These are phyloP conservation scores for Thalassiosira oceanica DNA, from an alignment of 352 stramenopile genomes.

Conservation along the genomic window DNA sequence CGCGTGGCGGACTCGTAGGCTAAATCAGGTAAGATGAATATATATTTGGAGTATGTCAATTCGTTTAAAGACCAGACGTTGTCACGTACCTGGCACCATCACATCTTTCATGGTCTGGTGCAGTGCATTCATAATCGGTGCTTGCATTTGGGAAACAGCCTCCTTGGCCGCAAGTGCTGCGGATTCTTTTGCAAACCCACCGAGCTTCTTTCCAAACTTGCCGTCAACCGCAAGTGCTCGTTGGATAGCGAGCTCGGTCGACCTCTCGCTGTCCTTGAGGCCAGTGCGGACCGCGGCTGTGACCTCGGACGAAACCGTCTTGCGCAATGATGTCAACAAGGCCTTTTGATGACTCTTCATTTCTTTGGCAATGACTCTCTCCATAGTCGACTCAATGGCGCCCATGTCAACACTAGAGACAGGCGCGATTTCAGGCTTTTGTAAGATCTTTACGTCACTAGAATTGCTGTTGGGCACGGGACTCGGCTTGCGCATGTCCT, in stretches of 20 bases:
- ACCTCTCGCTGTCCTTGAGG: constrained; percentile 16
- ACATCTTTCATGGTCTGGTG: constrained; percentile 62
- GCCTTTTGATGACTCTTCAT: no score
- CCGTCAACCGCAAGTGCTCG: constrained; percentile 12
- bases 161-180: constrained; percentile 23
- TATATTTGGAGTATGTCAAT: no score
- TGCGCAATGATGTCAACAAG: no score
- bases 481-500: no score
- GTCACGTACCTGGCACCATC: constrained; percentile 75
- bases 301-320: constrained; percentile 31
- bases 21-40: no score
- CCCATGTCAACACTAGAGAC: no score
- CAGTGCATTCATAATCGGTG: constrained; percentile 30
- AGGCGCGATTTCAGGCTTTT: no score
- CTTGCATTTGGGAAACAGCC: constrained; percentile 27
- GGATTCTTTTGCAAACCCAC: constrained; percentile 30
- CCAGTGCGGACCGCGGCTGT: constrained; percentile 4
- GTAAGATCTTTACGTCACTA: no score
- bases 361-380: no score
- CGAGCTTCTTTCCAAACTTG: constrained; percentile 21
- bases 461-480: no score
- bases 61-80: no score
- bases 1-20: constrained; percentile 64
- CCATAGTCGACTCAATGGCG: no score
- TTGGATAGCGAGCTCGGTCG: constrained; percentile 13